These are phyloP conservation scores for Podila minutissima DNA, from an alignment of 192 early-diverging fungal species.

Conservation along the genomic window DNA sequence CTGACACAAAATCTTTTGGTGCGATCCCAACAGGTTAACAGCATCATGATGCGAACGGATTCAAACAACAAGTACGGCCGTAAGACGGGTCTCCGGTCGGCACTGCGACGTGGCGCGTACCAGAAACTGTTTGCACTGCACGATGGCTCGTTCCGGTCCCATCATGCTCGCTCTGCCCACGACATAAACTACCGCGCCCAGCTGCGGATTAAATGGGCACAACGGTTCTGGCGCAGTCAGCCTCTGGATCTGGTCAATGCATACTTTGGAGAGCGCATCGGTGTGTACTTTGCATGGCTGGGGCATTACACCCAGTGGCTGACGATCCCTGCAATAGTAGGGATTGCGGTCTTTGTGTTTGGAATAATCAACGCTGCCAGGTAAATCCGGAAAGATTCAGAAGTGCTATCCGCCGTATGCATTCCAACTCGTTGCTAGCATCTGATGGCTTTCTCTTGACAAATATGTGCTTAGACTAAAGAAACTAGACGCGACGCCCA, in stretches of 20 bases:
- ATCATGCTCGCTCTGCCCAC: background rate
- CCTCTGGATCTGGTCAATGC: slow-evolving; percentile 56
- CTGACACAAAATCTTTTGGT: background rate
- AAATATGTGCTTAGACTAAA: slow-evolving; percentile 5
- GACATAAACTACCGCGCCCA: slow-evolving; percentile 49
- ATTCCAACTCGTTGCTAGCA: too few species aligned
- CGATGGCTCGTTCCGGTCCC: slow-evolving; percentile 55
- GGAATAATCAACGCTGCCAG: slow-evolving; percentile 50
- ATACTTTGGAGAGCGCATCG: slow-evolving; percentile 74
- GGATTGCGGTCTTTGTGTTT: slow-evolving; percentile 62
- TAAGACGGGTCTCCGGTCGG: slow-evolving; percentile 35
- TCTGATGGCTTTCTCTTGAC: too few species aligned
- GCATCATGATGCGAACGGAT: slow-evolving; percentile 40
- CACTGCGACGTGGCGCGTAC: slow-evolving; percentile 23
- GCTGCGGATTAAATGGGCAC: slow-evolving; percentile 56
- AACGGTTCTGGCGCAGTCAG: slow-evolving; percentile 49
- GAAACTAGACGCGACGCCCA: slow-evolving; percentile 25
- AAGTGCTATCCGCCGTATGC: too few species aligned
- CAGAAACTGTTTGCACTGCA: slow-evolving; percentile 58
- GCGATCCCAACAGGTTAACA: slow-evolving; percentile 11
- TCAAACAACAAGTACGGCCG: slow-evolving; percentile 13
- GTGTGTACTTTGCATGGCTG: slow-evolving; percentile 75
- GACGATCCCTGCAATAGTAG: slow-evolving; percentile 56
- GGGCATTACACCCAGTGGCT: slow-evolving; percentile 72
- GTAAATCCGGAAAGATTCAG: background rate